Conservation (phyloP, 2,329 filamentous ascomycete species). For the Camillea tinctor region DNA sequence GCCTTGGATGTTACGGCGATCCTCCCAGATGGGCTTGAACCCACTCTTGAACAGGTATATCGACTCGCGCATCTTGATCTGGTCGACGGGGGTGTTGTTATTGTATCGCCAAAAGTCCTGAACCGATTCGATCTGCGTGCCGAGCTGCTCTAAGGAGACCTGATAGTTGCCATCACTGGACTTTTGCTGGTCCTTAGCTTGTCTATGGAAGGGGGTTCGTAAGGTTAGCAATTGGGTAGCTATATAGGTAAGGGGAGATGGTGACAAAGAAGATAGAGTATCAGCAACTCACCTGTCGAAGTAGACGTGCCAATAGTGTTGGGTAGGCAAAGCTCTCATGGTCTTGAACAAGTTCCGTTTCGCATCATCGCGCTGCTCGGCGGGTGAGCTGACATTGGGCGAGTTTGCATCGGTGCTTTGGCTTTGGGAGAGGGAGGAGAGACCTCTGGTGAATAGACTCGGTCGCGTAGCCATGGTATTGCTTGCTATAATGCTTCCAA, state of each 20-base stretch:
- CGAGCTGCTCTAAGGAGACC: conserved; percentile 60
- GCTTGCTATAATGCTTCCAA: too few species aligned
- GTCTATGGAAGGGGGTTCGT: conserved; percentile 32
- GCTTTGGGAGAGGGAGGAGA: conserved; percentile 61
- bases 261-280: not conserved
- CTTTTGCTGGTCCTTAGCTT: conserved; percentile 44
- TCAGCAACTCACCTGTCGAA: conserved; percentile 53
- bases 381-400: conserved; percentile 63
- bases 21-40: conserved; percentile 78
- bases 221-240: conserved; percentile 1
- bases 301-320: conserved; percentile 77
- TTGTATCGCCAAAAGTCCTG: conserved; percentile 84
- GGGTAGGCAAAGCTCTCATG: conserved; percentile 69
- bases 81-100: conserved; percentile 76
- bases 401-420: conserved; percentile 60
- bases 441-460: conserved; percentile 59
- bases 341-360: conserved; percentile 81
- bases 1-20: conserved; percentile 80
- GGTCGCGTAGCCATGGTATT: conserved; percentile 54
- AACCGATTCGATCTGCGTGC: conserved; percentile 69
- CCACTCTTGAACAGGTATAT: conserved; percentile 79
- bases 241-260: not conserved
- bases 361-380: conserved; percentile 71
- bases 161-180: conserved; percentile 46
- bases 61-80: conserved; percentile 74